phyloP scores from a whole-genome alignment of 257 asterid species.

The Fraxinus americana region DNA sequence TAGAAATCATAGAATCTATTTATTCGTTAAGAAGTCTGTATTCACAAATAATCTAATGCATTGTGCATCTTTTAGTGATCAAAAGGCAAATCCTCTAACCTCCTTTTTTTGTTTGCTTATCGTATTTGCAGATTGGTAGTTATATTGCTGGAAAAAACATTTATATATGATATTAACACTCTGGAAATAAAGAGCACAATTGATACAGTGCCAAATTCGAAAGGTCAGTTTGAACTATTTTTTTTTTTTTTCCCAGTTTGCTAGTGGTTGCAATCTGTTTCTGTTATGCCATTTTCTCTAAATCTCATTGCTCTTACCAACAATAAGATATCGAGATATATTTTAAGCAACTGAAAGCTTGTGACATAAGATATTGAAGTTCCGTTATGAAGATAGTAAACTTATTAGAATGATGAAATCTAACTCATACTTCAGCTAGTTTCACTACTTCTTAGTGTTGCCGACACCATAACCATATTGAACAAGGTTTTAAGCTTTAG shows the following conservation, averaged over 20 bases:
- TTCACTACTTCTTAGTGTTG: neutral
- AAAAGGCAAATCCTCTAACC: constrained; percentile 12
- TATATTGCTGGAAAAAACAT: constrained; percentile 74
- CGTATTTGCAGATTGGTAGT: constrained; percentile 74
- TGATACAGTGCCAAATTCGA: constrained; percentile 78
- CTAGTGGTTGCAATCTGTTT: constrained; percentile 3
- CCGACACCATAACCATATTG: neutral
- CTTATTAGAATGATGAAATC: neutral
- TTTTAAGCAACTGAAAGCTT: neutral
- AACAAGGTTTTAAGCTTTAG: neutral
- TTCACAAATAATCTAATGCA: neutral
- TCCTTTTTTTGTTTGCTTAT: constrained; percentile 15
- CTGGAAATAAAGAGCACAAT: constrained; percentile 68
- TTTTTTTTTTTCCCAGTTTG: neutral
- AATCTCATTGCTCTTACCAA: neutral
- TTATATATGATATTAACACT: constrained; percentile 72
- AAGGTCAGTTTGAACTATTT: constrained; percentile 53
- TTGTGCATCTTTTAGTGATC: constrained; percentile 23
- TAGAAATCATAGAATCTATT: neutral
- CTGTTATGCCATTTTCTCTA: neutral
- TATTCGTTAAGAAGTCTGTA: constrained; percentile 21
- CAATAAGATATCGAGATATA: neutral
- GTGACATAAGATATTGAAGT: neutral
- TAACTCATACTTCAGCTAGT: neutral
- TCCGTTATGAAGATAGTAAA: neutral